Base-by-base conservation (phyloP, 148 eudicot species). In the Heliosperma pusillum region DNA sequence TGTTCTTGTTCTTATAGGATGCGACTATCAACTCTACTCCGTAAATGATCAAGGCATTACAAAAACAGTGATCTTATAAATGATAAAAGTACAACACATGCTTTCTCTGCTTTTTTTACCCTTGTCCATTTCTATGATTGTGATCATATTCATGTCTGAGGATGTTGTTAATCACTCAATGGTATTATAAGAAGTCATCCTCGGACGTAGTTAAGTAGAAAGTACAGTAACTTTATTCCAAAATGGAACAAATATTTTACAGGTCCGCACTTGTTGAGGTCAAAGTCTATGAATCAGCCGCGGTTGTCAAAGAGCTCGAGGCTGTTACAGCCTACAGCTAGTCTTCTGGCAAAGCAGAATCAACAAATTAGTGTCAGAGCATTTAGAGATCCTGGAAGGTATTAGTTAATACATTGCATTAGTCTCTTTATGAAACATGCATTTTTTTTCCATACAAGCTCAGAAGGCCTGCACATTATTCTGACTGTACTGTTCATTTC, bases 291-390 rank as follows among this genome's bases (percentile, higher is more conserved):
- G 50, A 57, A 70, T n/a, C 85, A 81, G 63, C 21, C 82, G 57
- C 69, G 55, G 47, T 76, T 78, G 72, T 25, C 81, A 67, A 82
- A 80, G 85, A 85, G 81, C 78, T 86, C 91, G 77, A 84, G 89
- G 61, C 76, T 90, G 56, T 83, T 90, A 86, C 83, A 83, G 71
- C 97, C 97, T n/a, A 92, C 97, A 70, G 93, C 93, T 67, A 88
- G 97, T 80, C 91, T 83, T 80, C 82, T 90, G 84, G 97, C 97
- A 62, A 92, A 90, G 83, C 85, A 85, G 78, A 83, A 76, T 66
- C 80, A 61, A n/a, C 74, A 70, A 7, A 60, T 59, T 24, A 80
- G 73, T 66, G 77, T 66, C 3, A 60, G 58, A 70, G 82, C 79
- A 30, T 66, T 63, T 19, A 80, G 66, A 71, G 20, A 25, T 57